Base-by-base conservation (phyloP, 805 yeast species). In the Starmerella davenportii region DNA sequence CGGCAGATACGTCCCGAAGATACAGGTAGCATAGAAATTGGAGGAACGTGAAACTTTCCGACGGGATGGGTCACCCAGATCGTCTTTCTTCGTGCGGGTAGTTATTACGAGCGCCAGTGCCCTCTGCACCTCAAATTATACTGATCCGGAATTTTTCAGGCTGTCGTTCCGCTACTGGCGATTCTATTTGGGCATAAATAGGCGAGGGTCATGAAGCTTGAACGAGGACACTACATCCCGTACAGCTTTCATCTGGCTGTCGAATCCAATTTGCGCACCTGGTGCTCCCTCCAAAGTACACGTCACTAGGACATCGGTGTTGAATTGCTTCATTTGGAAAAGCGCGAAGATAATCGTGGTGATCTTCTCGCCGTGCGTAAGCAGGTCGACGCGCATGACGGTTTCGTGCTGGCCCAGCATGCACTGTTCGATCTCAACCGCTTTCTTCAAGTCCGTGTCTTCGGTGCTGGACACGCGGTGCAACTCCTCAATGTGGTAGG, bases 221-320 rank as follows among this genome's bases (percentile, higher is more conserved):
- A 47, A 46, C 16, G 48, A 19, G 16, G 30, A 31, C 16, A 40
- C 41, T 14, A 46, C 20, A 13, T 36, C 15, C n/a, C 39, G 21
- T 20, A 44, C 39, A 7, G 24, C 28, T 14, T 33, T 11, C 23
- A 27, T 35, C 35, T 47, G 50, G 18, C 43, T 29, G 21, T 39
- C 40, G 11, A 34, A 19, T 27, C 36, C 44, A 27, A 34, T 33
- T 15, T 17, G 19, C 9, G 9, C 17, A 9, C 32, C 18, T 4
- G 16, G 13, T 14, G 20, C 17, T 9, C 14, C 32, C 28, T 20
- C 38, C 20, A 43, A 15, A 3, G 38, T 36, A 28, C 36, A 41
- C 7, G 52, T 51, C 18, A 51, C 23, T 11, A 51, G 31, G 5
- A 51, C 52, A 33, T 51, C 54, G 2, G 51, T 48, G 5, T 34